Base-by-base conservation (phyloP, 2,329 filamentous ascomycete genomes). In the Beauveria medogensis region DNA sequence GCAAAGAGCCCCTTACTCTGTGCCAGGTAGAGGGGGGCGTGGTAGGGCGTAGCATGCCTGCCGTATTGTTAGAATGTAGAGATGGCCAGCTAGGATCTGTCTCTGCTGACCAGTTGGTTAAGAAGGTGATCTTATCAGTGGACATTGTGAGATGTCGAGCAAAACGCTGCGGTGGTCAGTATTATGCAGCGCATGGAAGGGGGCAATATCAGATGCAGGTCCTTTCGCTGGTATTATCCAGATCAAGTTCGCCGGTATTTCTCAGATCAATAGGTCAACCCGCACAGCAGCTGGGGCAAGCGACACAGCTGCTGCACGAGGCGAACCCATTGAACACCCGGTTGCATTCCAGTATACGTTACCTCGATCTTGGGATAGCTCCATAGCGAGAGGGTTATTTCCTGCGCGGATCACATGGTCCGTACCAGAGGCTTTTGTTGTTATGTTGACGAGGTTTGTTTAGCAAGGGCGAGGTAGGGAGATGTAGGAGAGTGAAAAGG, bases 161-260 rank as follows among this genome's bases (percentile, higher is more conserved):
- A 65, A 55, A 67, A 70, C 70, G 72, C 78, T 84, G 70, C 68
- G 65, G 64, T 67, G 70, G 78, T 84, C 73, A 84, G 80, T 78
- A 71, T 24, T 65, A 56, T 70, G 71, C 68, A 70, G 67, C 67
- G 59, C 58, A 68, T 57, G 52, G 53, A 24, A 61, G 70, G 69
- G 69, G 70, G 73, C 72, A 73, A 65, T 69, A 77, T 80, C 84
- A 84, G 83, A 87, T 88, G 88, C 88, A 90, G 87, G 84, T 90
- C 85, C 88, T 90, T 90, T 87, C 88, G 88, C 88, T 89, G 86
- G 86, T 82, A 89, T 90, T 89, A 87, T 86, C 85, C 86, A 89
- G 86, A 89, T 90, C 87, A 90, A 90, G 87, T 91, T 90, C 81
- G 78, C 78, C 86, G 86, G 86, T 89, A 87, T 88, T 82, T 89